Conservation (phyloP, 2,329 filamentous ascomycete genomes). For the Piedraia hortae region DNA sequence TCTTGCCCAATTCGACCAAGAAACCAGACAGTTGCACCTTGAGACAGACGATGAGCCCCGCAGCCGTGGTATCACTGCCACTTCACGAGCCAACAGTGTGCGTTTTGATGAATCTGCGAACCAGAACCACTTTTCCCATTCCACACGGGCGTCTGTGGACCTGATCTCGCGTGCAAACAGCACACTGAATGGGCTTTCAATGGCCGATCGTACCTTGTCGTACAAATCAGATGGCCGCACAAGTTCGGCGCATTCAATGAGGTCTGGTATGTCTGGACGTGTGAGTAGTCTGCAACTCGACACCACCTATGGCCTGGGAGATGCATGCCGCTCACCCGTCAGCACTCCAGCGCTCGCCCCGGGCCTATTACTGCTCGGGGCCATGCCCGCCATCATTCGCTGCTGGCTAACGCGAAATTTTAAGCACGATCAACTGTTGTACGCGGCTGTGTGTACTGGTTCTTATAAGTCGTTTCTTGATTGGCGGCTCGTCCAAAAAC, state of each 20-base stretch:
- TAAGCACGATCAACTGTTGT: slow-evolving; percentile 65
- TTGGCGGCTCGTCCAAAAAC: slow-evolving; percentile 41
- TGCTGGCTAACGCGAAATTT: slow-evolving; percentile 87
- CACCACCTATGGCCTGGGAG: slow-evolving; percentile 35
- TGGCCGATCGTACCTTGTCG: slow-evolving; percentile 76
- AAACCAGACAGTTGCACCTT: slow-evolving; percentile 54
- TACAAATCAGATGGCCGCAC: slow-evolving; percentile 90
- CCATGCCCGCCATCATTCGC: slow-evolving; percentile 77
- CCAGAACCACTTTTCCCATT: slow-evolving; percentile 68
- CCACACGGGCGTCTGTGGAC: slow-evolving; percentile 57
- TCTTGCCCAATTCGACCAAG: slow-evolving; percentile 73
- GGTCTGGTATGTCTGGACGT: slow-evolving; percentile 49
- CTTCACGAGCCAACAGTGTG: slow-evolving; percentile 86
- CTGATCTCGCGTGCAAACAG: slow-evolving; percentile 41
- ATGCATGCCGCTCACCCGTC: slow-evolving; percentile 39
- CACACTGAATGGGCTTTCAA: slow-evolving; percentile 45
- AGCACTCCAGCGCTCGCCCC: slow-evolving; percentile 53
- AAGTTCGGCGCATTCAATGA: slow-evolving; percentile 59
- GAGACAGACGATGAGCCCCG: slow-evolving; percentile 71
- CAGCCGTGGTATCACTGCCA: slow-evolving; percentile 34
- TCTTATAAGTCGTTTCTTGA: slow-evolving; percentile 73
- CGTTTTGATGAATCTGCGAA: slow-evolving; percentile 91
- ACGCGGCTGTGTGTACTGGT: slow-evolving; percentile 76
- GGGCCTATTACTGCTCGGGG: slow-evolving; percentile 59
- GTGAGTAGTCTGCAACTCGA: slow-evolving; percentile 76